Evolutionary conservation across 2,329 filamentous ascomycete genomes (phyloP).

Genomic region (Penicillium sp.): DNA sequence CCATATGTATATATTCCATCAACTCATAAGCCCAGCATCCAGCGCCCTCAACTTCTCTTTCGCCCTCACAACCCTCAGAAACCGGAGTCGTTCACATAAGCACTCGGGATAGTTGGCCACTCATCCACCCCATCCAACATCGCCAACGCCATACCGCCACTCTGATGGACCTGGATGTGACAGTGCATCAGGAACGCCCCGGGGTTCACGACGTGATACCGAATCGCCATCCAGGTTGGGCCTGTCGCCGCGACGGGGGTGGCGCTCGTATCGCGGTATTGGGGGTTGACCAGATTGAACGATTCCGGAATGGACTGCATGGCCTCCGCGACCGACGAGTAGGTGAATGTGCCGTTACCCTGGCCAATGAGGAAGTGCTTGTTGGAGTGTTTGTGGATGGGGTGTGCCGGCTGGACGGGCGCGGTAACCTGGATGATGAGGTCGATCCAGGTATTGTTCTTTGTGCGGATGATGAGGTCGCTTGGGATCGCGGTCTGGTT

Average conservation of each 20-base stretch:
- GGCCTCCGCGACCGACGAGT: slow-evolving; percentile 55
- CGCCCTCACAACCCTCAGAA: slow-evolving; percentile 9
- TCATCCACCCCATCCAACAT: slow-evolving; percentile 51
- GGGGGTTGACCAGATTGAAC: slow-evolving; percentile 60
- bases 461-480: slow-evolving; percentile 49
- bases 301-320: slow-evolving; percentile 45
- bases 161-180: slow-evolving; percentile 52
- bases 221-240: slow-evolving; percentile 44
- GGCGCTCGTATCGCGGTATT: slow-evolving; percentile 51
- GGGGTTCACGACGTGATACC: slow-evolving; percentile 50
- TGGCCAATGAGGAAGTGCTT: slow-evolving; percentile 59
- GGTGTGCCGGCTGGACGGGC: slow-evolving; percentile 54
- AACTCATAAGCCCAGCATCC: too few species aligned
- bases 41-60: too few species aligned
- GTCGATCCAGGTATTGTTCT: slow-evolving; percentile 55
- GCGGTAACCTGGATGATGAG: slow-evolving; percentile 48
- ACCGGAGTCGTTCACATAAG: slow-evolving; percentile 18
- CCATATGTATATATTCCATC: too few species aligned
- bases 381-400: slow-evolving; percentile 64
- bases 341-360: slow-evolving; percentile 53
- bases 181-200: slow-evolving; percentile 54
- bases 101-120: slow-evolving; percentile 33
- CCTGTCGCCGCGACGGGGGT: slow-evolving; percentile 35
- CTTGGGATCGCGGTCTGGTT: slow-evolving; percentile 28
- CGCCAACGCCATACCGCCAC: slow-evolving; percentile 50